A percentile compares a stretch with the other conserved stretches of the same genome.
Evolutionary conservation across 1,284 basidiomycete species (phyloP).

Genomic region (Thecaphora thlaspeos): DNA sequence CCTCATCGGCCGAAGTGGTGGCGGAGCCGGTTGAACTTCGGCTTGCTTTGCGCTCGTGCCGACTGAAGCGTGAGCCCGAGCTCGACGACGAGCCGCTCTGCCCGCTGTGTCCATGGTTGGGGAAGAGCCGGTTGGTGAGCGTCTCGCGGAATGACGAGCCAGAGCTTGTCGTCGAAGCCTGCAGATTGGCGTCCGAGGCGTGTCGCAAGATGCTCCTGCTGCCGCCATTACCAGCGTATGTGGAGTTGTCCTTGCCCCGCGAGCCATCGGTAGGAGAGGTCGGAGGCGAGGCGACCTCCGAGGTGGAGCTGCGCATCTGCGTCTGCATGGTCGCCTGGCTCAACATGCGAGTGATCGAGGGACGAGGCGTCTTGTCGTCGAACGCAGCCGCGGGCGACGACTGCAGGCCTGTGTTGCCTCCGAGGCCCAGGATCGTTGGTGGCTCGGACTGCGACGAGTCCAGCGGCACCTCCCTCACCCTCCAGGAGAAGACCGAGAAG

Average conservation of each 20-base stretch:
- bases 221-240: too few species aligned
- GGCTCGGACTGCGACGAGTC: constrained; percentile 32
- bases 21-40: not conserved
- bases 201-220: not conserved
- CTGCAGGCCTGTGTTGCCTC: constrained; percentile 3
- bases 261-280: not conserved
- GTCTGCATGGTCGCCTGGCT: not conserved
- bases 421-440: constrained; percentile 34
- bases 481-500: constrained; percentile 49
- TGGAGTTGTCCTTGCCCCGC: not conserved
- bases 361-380: constrained; percentile 31
- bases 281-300: not conserved
- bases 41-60: not conserved
- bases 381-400: not conserved
- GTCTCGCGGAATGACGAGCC: not conserved
- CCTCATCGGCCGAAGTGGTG: not conserved
- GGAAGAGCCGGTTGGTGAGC: not conserved
- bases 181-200: constrained; percentile 1
- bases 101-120: not conserved
- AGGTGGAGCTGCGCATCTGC: not conserved
- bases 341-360: constrained; percentile 24
- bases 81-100: not conserved
- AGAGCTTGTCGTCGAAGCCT: not conserved
- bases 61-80: not conserved
- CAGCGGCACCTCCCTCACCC: constrained; percentile 52